Conservation (phyloP, 257 asterid genomes). For the Solanum tacnaense region DNA sequence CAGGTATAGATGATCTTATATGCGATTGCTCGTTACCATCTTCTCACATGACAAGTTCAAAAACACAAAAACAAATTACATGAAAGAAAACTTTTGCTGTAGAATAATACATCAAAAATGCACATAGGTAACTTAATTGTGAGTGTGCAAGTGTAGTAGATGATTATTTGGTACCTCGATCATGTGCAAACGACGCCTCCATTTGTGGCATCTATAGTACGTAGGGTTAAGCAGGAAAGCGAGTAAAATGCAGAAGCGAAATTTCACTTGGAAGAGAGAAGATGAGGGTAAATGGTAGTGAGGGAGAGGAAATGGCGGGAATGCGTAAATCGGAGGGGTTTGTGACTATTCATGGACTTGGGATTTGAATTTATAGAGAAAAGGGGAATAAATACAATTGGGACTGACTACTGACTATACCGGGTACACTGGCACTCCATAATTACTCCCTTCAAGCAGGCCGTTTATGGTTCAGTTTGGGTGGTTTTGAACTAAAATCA, state of each 20-base stretch:
- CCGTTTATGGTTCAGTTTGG: neutral
- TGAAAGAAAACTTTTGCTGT: neutral
- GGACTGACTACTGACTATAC: neutral
- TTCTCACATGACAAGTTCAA: neutral
- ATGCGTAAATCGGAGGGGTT: neutral
- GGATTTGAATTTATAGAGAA: neutral
- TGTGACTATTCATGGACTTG: neutral
- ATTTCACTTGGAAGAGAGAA: neutral
- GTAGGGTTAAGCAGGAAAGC: neutral
- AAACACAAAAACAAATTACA: neutral
- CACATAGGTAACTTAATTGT: neutral
- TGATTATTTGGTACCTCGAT: neutral
- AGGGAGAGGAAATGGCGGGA: neutral
- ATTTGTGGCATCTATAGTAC: neutral
- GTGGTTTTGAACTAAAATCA: neutral
- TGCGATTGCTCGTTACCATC: neutral
- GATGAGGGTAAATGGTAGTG: neutral
- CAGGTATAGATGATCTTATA: neutral
- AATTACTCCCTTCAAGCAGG: neutral
- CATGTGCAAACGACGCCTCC: neutral
- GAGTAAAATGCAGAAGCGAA: neutral
- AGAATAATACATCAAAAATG: neutral
- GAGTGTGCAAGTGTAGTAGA: neutral
- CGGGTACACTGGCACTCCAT: neutral
- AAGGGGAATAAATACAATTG: neutral